Evolutionary conservation across 345 rosid genomes (phyloP), one percentile per base, ranked within the genome.

Genomic region (Firmiana major): DNA sequence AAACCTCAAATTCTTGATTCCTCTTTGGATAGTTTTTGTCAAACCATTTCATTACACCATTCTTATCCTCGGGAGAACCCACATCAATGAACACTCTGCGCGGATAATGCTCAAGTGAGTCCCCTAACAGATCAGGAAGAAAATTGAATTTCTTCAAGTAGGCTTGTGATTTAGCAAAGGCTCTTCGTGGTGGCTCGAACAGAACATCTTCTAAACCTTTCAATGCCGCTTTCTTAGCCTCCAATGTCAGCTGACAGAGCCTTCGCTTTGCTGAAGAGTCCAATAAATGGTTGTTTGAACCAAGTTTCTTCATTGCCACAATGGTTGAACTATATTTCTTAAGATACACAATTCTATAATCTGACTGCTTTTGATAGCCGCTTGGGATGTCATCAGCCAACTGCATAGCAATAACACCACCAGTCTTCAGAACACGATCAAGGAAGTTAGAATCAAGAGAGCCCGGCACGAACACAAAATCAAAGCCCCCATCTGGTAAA

Each of bases 61-160:
- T 22, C 22, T 68, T 65, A 26, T 80, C 81, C 75, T 76, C 78
- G 8, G 17, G 46, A 17, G n/a, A 53, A 42, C 87, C 83, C 15
- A 74, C 82, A 9, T 79, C 17, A 19, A 87, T 49, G 58, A 85
- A 83, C 34, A 82, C 65, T 60, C 87, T 71, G 5, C 83, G 79
- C 0, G 57, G 64, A 28, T 81, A 85, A 5, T 70, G 78, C 59
- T 78, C 83, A 1, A 87, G 77, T 31, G 87, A 75, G 55, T 85
- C 88, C 10, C 76, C 85, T 40, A 81, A 53, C 69, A 85, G 63
- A 69, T 85, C 83, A 0, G 90, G 88, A 78, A 87, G 84, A 78
- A 75, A 83, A 16, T 77, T 83, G 73, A 81, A 76, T 38, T 68
- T 74, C 77, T 69, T 75, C 73, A 73, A 9, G 81, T 72, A 58